A percentile compares a stretch with the other conserved stretches of the same genome.
Evolutionary conservation across 2,329 filamentous ascomycete species (phyloP).

Genomic region (Neopestalotiopsis sp.): DNA sequence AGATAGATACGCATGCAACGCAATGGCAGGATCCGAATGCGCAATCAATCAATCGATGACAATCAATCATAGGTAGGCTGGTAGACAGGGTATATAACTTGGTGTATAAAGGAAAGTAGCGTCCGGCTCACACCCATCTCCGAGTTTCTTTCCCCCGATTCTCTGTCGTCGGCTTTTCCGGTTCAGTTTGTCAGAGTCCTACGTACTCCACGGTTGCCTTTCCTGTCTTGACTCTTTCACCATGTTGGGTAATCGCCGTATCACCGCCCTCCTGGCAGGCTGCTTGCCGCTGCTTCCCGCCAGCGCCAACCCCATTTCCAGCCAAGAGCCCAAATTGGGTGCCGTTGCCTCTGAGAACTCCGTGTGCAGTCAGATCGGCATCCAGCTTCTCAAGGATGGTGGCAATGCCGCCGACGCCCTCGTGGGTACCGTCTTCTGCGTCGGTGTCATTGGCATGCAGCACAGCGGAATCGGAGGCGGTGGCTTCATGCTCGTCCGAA

Average conservation of each 20-base stretch:
- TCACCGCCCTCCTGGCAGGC: neutral
- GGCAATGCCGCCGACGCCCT: constrained; percentile 80
- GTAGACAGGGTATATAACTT: neutral
- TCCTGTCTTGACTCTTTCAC: neutral
- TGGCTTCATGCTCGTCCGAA: constrained; percentile 85
- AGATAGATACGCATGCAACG: neutral
- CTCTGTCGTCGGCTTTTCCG: too few relatives aligned
- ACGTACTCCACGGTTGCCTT: neutral
- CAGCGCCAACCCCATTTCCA: neutral
- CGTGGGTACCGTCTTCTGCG: constrained; percentile 76
- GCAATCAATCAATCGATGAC: neutral
- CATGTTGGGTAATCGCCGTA: neutral
- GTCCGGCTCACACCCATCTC: neutral
- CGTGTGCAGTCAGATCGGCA: constrained; percentile 73
- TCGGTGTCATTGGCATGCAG: constrained; percentile 78
- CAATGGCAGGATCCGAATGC: neutral
- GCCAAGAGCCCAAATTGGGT: constrained; percentile 46
- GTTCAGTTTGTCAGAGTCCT: neutral
- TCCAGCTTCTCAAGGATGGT: constrained; percentile 61
- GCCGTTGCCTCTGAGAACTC: constrained; percentile 74
- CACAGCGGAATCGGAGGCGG: constrained; percentile 87
- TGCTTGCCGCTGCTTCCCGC: constrained; percentile 2
- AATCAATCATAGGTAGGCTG: too few relatives aligned
- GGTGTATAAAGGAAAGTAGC: neutral
- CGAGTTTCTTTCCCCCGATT: neutral